Base-by-base conservation (phyloP, 2,329 filamentous ascomycete genomes). In the Fusarium duplospermum region DNA sequence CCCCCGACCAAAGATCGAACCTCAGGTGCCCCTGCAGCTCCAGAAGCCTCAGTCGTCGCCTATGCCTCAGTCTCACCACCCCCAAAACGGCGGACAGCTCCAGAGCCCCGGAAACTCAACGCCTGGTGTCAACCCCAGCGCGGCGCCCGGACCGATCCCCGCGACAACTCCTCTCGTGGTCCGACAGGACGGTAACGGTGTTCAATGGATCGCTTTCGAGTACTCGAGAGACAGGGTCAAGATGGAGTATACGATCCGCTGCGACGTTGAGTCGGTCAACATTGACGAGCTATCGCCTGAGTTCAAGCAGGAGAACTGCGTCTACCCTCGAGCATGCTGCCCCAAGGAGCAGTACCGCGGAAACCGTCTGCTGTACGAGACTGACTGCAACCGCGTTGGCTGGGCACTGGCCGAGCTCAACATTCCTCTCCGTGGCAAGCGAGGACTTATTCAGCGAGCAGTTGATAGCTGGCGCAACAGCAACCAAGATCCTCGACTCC, bases 401-500 rank as follows among this genome's bases (percentile, higher is more conserved):
- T 99, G 96, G 96, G 96, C 96, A 14, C 85, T 99, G 76, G 96
- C 96, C 3, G 93, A 98, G 80, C 86, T 99, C 63, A 99, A 99
- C 82, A 92, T 95, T 9, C 93, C 94, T 67, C 88, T 98, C 69
- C 91, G 96, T 73, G 96, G 96, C 76, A 98, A 98, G 88, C 91
- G 96, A 77, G 96, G 96, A 9, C 88, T 99, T 69, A 99, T 99
- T 77, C 96, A 99, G 86, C 90, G 96, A 74, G 96, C 96, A 2
- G 96, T 99, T 52, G 96, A 99, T 84, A 98, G 95, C 86, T 98
- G 96, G 96, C 90, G 96, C 72, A 99, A 99, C 86, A 98, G 96
- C 89, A 98, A 98, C 85, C 95, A 97, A 85, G 96, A 99, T 79
- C 94, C 94, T 59, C 90, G 95, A 76, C 87, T 98, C 80, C 91